Base-by-base conservation (phyloP, 2,329 filamentous ascomycete species). In the Botrytis fragariae region DNA sequence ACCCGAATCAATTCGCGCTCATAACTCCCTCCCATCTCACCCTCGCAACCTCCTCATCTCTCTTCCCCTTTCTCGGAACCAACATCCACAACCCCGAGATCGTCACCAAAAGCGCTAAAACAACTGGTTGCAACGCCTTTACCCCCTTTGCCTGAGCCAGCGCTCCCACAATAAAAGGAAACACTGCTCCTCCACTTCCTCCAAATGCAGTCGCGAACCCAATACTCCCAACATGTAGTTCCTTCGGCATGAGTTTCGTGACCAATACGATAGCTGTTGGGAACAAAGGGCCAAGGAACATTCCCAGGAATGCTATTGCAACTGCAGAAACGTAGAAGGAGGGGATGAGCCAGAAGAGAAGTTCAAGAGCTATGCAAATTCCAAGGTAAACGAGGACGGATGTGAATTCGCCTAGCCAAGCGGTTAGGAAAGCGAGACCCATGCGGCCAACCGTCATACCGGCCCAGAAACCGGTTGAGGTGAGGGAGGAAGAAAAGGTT, bases 301-400 rank as follows among this genome's bases (percentile, higher is more conserved):
- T 94, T 0, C 93, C 93, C 74, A 94, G 86, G 1, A 94, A 82
- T 0, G 88, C 86, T 39, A 94, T 91, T 60, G 92, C 91, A 22
- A 94, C 85, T 12, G 92, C 90, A 0, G 91, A 92, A 37, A 92
- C 90, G 73, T 92, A 87, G 80, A 95, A 94, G 72, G 88, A 88
- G 0, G 93, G 92, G 1, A 96, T 90, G 4, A 95, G 88, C 93
- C 93, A 96, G 83, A 95, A 93, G 74, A 95, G 82, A 2, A 96
- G 83, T 79, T 94, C 87, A 35, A 93, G 85, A 0, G 78, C 88
- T 72, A 94, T 88, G 20, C 87, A 87, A 10, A 90, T 80, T 7
- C 88, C 78, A 10, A 96, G 85, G 80, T 97, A 97, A 12, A 82
- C 80, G 7, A 85, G 82, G 72, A 92, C 88, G 48, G 90, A 89